Conservation (phyloP, 2,329 filamentous ascomycete genomes). For the Cordyceps javanica region DNA sequence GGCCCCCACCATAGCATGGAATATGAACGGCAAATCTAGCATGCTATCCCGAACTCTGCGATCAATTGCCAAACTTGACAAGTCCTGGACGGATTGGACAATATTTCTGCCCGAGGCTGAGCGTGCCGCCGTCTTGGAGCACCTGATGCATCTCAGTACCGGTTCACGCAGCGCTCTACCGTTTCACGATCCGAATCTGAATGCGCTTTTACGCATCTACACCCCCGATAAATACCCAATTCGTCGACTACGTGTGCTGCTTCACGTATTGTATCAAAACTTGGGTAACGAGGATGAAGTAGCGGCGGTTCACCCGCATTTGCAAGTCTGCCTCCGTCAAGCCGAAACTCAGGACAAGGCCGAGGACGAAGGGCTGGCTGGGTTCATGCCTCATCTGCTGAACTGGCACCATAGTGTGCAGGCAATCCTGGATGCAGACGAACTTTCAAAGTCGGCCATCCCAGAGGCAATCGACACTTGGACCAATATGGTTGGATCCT, state of each 20-base stretch:
- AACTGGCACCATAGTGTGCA: conserved; percentile 39
- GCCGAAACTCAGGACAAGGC: conserved; percentile 31
- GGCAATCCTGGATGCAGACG: conserved; percentile 33
- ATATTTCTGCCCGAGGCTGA: conserved; percentile 45
- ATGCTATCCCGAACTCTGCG: conserved; percentile 53
- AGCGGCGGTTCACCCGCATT: conserved; percentile 32
- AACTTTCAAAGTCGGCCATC: conserved; percentile 26
- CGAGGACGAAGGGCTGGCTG: conserved; percentile 38
- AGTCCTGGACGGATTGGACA: conserved; percentile 51
- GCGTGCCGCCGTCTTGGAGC: conserved; percentile 53
- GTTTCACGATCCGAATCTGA: conserved; percentile 40
- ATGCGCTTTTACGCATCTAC: conserved; percentile 44
- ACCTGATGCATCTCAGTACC: conserved; percentile 47
- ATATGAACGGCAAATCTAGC: conserved; percentile 40
- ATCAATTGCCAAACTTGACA: conserved; percentile 53
- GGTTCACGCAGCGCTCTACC: conserved; percentile 29
- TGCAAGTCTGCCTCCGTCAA: conserved; percentile 31
- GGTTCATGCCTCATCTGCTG: conserved; percentile 43
- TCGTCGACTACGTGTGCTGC: conserved; percentile 44
- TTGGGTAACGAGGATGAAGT: conserved; percentile 39
- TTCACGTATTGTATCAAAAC: conserved; percentile 42
- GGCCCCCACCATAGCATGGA: conserved; percentile 49
- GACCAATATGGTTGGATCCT: conserved; percentile 35
- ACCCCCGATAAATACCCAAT: conserved; percentile 44
- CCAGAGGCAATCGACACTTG: conserved; percentile 36